Evolutionary conservation across 140 eudicot species (phyloP), one percentile per base, ranked within the genome.

Genomic region (Anethum foeniculum): DNA sequence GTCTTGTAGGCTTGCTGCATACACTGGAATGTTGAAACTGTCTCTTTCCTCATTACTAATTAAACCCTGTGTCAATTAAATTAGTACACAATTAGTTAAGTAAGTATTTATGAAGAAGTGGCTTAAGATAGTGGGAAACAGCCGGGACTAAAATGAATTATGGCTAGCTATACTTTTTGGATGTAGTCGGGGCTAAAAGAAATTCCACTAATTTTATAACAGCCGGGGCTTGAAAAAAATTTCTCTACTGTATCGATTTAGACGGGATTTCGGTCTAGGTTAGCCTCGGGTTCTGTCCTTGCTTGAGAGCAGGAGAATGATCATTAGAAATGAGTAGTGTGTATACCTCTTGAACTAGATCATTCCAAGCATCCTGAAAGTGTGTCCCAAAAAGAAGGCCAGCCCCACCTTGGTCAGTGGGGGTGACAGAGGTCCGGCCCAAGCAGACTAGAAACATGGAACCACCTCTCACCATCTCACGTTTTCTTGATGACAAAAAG

Each of bases 311-410:
- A 52, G 15, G 30, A 6, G 56, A 43, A 78, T 11, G 72, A 46
- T 34, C 38, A 34, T 56, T 71, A 67, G 51, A 73, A 81, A 47
- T 80, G 44, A 79, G 52, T 34, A 44, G 75, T 87, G 36, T 75
- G 81, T 86, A 47, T 47, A 94, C 98, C 98, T 94, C 94, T 30
- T 84, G 90, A 89, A 94, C 98, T 80, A 94, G 97, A 87, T 94
- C 98, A 89, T 94, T 85, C 98, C 98, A 92, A n/a, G 97, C 98
- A 85, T 94, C 98, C 84, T 94, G 97, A 89, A 94, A 94, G 88
- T 94, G 97, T 79, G 98, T 92, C 87, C 97, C 98, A 47, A 94
- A 94, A 23, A 94, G 92, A 75, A 94, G 84, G 4, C 98, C 98
- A 16, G 98, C 96, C 83, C 98, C 98, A 80, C 98, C 97, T 81